Evolutionary conservation across 2,329 filamentous ascomycete genomes (phyloP).

Genomic region (Fusarium verrucosum): DNA sequence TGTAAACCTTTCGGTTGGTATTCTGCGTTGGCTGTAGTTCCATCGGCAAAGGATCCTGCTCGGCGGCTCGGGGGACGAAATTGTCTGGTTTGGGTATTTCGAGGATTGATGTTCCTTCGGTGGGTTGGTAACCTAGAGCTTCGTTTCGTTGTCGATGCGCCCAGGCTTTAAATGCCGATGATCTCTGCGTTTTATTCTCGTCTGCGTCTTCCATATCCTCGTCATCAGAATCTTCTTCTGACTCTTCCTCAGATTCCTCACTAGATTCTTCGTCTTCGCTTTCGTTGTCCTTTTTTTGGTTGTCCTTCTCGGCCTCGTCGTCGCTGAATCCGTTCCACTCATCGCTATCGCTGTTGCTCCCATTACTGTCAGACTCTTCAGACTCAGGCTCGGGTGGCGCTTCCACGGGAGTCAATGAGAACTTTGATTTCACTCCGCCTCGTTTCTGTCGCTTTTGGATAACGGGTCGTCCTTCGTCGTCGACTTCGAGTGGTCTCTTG

Average conservation of each 20-base stretch:
- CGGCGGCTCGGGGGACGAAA: conserved; percentile 73
- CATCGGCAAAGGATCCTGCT: conserved; percentile 75
- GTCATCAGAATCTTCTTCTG: conserved; percentile 47
- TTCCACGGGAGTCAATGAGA: conserved; percentile 56
- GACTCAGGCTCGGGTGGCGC: conserved; percentile 48
- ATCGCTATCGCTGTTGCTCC: conserved; percentile 50
- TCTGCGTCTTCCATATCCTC: conserved; percentile 47
- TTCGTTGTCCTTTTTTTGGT: conserved; percentile 41
- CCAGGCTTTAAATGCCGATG: conserved; percentile 90
- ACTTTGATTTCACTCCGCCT: conserved; percentile 66
- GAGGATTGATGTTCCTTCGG: conserved; percentile 54
- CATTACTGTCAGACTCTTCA: conserved; percentile 39
- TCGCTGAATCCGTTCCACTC: conserved; percentile 72
- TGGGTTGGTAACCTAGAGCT: conserved; percentile 72
- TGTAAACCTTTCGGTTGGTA: conserved; percentile 75
- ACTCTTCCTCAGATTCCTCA: conserved; percentile 45
- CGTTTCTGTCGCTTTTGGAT: conserved; percentile 84
- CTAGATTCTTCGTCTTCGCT: conserved; percentile 46
- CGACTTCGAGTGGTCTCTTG: conserved; percentile 85
- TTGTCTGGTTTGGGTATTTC: conserved; percentile 66
- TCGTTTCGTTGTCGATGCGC: conserved; percentile 87
- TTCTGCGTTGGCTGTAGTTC: conserved; percentile 71
- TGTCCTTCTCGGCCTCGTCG: conserved; percentile 49
- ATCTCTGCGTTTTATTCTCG: conserved; percentile 47
- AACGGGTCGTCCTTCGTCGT: conserved; percentile 80